A percentile compares a stretch with the other conserved stretches of the same genome.
Conservation (phyloP, 495 filamentous ascomycete genomes). For the Talaromyces proteolyticus region DNA sequence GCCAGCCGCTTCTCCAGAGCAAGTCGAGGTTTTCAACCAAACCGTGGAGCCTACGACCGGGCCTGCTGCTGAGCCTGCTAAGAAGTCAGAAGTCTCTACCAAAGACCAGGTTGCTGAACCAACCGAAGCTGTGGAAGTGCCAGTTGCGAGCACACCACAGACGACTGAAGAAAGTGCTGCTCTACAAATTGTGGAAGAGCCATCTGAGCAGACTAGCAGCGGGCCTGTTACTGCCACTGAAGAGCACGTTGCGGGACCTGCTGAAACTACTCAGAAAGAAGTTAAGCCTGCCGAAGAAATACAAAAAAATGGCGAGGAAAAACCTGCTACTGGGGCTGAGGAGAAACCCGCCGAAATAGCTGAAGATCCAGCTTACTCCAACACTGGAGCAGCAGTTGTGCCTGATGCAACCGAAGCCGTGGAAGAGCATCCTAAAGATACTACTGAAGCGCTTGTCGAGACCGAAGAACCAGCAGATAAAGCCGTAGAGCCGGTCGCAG, state of each 20-base stretch:
- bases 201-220: not conserved
- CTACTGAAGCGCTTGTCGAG: conserved; percentile 1
- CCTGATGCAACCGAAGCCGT: conserved; percentile 8
- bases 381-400: too few relatives aligned
- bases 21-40: not conserved
- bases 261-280: conserved; percentile 12
- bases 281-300: conserved; percentile 4
- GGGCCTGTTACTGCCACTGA: not conserved
- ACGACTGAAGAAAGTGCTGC: not conserved
- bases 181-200: not conserved
- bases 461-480: conserved; percentile 10
- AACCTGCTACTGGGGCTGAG: conserved; percentile 5
- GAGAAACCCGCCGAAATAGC: too few relatives aligned
- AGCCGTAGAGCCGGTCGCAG: too few relatives aligned
- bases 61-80: not conserved
- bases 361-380: too few relatives aligned
- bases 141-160: conserved; percentile 16
- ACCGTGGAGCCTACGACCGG: not conserved
- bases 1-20: not conserved
- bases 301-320: not conserved
- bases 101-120: not conserved
- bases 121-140: conserved; percentile 2
- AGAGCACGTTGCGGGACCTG: conserved; percentile 20
- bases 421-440: not conserved
- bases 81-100: not conserved